Evolutionary conservation across 768 basidiomycete species (phyloP), one percentile per base, ranked within the genome.

Genomic region (Lenzites betulinus): DNA sequence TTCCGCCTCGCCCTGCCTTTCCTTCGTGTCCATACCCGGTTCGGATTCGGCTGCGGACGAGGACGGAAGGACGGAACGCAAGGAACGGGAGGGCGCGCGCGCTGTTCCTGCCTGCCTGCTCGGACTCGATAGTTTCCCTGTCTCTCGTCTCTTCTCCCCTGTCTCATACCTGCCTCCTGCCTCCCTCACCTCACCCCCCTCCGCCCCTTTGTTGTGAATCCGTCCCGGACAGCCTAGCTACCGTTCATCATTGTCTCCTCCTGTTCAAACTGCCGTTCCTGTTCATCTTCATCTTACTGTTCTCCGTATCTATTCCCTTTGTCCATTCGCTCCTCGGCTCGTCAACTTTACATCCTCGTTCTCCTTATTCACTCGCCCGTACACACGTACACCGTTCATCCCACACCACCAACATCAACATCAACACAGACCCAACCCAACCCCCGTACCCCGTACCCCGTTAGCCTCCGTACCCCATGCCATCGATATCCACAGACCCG

Each of bases 161-260:
- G 51, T 52, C 38, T 42, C 38, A 41, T 35, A 33, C n/a, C n/a
- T 35, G 3, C 33, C n/a, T 48, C 26, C 26, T 18, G 18, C 25
- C 30, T 35, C 33, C 48, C 30, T 35, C 33, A 28, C 12, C 52
- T 22, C 1, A 25, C 33, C 42, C 41, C 41, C 26, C n/a, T 43
- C 42, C 30, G 20, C 41, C 41, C 26, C n/a, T 33, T 54, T 20
- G 20, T 18, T 39, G 43, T 46, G 33, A 26, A 46, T 43, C 30
- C 36, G 20, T 44, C 35, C 53, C 53, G 53, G 53, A 54, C 53
- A 54, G 20, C 20, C 53, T 41, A 43, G 42, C 53, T 41, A 43
- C 53, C 51, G 41, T 25, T 23, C 51, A 26, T 52, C 51, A 20
- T 18, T 33, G 35, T 36, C 36, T 28, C 23, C 51, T 41, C 41